Conservation (phyloP, 1,284 basidiomycete species). For the Veloporphyrellus conicus region DNA sequence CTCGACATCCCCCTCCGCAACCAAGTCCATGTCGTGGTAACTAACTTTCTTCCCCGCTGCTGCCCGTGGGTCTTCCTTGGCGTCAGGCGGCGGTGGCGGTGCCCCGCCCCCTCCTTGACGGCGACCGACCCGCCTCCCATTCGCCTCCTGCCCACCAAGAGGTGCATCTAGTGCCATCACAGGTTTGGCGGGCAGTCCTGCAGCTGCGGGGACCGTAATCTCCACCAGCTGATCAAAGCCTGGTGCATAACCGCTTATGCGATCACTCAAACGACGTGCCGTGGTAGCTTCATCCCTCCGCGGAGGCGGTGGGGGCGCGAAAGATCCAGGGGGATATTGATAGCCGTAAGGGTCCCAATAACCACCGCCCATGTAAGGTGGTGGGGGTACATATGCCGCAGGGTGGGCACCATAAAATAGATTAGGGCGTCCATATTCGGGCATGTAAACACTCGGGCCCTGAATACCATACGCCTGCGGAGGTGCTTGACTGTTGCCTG, state of each 20-base stretch:
- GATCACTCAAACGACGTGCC: conserved; percentile 65
- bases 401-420: conserved; percentile 45
- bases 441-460: conserved; percentile 48
- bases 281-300: conserved; percentile 56
- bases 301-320: conserved; percentile 37
- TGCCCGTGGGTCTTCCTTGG: conserved; percentile 83
- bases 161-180: conserved; percentile 57
- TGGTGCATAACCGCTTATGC: conserved; percentile 67
- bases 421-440: conserved; percentile 43
- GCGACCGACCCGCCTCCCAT: conserved; percentile 39
- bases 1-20: conserved; percentile 82
- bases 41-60: conserved; percentile 76
- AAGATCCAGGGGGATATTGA: conserved; percentile 34
- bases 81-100: conserved; percentile 72
- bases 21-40: conserved; percentile 84
- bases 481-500: conserved; percentile 63
- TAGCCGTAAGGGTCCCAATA: conserved; percentile 57
- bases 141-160: conserved; percentile 34
- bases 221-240: conserved; percentile 45
- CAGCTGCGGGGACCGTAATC: conserved; percentile 52
- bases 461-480: conserved; percentile 78
- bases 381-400: conserved; percentile 38
- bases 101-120: conserved; percentile 37
- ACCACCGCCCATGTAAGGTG: conserved; percentile 43
- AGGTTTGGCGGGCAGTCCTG: conserved; percentile 75